Evolutionary conservation across 495 filamentous ascomycete genomes (phyloP).

Genomic region (Penicillium cosmopolitanum): DNA sequence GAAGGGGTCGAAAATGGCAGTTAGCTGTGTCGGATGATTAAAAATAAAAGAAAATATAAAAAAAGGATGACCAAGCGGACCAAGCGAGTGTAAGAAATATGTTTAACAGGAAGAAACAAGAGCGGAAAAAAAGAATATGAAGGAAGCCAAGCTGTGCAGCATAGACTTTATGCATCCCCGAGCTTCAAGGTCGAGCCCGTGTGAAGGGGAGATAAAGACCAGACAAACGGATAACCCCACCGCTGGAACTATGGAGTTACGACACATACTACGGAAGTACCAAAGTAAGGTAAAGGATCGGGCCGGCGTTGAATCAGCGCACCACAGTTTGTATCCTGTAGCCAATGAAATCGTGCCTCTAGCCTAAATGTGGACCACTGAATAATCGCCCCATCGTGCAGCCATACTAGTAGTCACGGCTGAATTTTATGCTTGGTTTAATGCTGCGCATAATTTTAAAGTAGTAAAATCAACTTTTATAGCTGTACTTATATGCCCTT

Average conservation of each 20-base stretch:
- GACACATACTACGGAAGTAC: neutral
- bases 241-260: neutral
- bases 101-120: neutral
- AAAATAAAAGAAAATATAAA: no score
- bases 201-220: no score
- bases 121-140: no score
- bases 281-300: neutral
- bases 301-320: neutral
- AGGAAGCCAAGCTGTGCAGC: no score
- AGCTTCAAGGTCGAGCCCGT: no score
- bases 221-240: no score
- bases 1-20: no score
- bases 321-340: neutral
- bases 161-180: no score
- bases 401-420: neutral
- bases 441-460: neutral
- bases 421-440: neutral
- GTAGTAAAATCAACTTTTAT: neutral
- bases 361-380: neutral
- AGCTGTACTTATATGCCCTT: neutral
- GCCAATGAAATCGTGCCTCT: neutral
- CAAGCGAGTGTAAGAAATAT: neutral
- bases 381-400: neutral
- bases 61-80: no score
- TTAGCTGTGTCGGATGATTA: neutral